Conservation (phyloP, 2,329 filamentous ascomycete species). For the Fonsecaea pugnacius region DNA sequence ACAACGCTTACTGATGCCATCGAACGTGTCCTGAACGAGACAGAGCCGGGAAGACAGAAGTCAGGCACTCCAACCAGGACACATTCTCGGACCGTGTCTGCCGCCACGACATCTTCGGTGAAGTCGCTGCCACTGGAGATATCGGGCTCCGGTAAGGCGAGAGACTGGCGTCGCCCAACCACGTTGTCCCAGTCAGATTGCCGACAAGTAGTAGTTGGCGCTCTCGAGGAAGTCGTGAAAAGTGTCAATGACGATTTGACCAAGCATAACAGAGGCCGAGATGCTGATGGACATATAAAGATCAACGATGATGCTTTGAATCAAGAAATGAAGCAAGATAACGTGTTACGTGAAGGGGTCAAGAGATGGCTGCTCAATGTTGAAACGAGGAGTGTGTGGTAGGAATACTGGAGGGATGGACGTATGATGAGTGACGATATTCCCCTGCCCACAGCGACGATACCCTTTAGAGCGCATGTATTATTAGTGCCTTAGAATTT, state of each 20-base stretch:
- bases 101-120: constrained; percentile 33
- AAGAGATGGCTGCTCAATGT: constrained; percentile 60
- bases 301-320: constrained; percentile 19
- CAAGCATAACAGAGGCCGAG: constrained; percentile 44
- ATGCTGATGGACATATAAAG: constrained; percentile 42
- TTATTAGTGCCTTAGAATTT: constrained; percentile 22
- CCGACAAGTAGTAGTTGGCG: constrained; percentile 59
- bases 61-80: constrained; percentile 21
- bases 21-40: constrained; percentile 54
- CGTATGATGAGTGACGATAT: constrained; percentile 31
- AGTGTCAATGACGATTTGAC: constrained; percentile 57
- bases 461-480: constrained; percentile 33
- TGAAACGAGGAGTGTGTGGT: constrained; percentile 41
- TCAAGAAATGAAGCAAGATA: constrained; percentile 48
- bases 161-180: constrained; percentile 13
- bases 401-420: constrained; percentile 15
- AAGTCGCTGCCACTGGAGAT: constrained; percentile 37
- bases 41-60: constrained; percentile 18
- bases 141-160: constrained; percentile 20
- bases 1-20: constrained; percentile 62
- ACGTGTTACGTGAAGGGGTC: constrained; percentile 61
- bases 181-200: constrained; percentile 48
- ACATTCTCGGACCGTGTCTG: constrained; percentile 30
- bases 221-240: constrained; percentile 61
- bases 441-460: constrained; percentile 25